Evolutionary conservation across 345 rosid species (phyloP), one percentile per base, ranked within the genome.

Genomic region (Crucihimalaya himalaica): DNA sequence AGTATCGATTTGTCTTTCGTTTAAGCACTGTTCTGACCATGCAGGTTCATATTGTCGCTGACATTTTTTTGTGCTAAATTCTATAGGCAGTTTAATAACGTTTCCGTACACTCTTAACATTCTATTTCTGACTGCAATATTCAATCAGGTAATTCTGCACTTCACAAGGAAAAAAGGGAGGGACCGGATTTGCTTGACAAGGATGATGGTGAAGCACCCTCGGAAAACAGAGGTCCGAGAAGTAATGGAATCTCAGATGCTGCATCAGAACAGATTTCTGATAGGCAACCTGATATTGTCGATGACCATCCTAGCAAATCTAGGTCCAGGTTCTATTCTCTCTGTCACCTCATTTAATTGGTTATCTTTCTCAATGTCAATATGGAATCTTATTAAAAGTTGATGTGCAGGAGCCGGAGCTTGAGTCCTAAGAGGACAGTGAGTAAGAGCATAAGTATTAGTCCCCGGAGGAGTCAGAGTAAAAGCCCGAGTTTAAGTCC

Each of bases 351-450:
- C 73, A 69, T 72, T 78, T 84, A 72, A 67, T 78, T 80, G 70
- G 73, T 84, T 61, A 81, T 72, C 72, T 71, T 81, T 71, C 65
- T 83, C 78, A 83, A 78, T 78, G 80, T 73, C 72, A 59, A 66
- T 79, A 76, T 27, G 66, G 79, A 83, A 65, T 83, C 79, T 86
- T 76, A 86, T 68, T 83, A 68, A 71, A 81, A 82, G 84, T 79
- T 88, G 79, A 79, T 85, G 82, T 76, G 86, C 92, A 93, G 98
- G 90, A 93, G 97, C 80, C 83, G 92, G 77, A 95, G 97, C 84
- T 72, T 83, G 78, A 95, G 91, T 83, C 93, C 97, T 48, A 86
- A 87, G 81, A 90, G 86, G 90, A 72, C 90, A 55, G 73, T 65
- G 62, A 87, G 92, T 85, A 93, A 85, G 84, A 89, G 95, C 80